Evolutionary conservation across 495 filamentous ascomycete species (phyloP), one percentile per base, ranked within the genome.

Genomic region (Trypethelium eluteriae): DNA sequence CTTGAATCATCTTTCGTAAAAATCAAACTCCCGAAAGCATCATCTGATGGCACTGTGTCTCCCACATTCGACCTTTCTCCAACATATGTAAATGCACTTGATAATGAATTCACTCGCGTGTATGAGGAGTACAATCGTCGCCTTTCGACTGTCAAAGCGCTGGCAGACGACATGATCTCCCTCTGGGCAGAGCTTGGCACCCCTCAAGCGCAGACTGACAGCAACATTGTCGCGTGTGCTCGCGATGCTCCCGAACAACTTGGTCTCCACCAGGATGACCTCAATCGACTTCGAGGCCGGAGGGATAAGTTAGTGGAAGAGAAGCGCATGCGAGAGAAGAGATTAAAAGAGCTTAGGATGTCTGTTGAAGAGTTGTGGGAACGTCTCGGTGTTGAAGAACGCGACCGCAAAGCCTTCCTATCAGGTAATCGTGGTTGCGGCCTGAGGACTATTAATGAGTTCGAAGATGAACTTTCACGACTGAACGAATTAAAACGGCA

Each of bases 121-220:
- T 96, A 96, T 73, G 90, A 97, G 75, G 95, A 97, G 75, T 99
- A 97, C 72, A 89, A 85, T 46, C 88, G 87, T 46, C 89, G 94
- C 46, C 78, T 95, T 35, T 81, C 82, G 2, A 85, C 82, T 3
- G 92, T 97, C n/a, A 84, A 89, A 74, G 76, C 84, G 10, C 76
- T 91, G 0, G 84, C 85, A 2, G 90, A 95, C 68, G 87, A 96
- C 61, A 92, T 96, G 63, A 92, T 99, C 73, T 89, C 89, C 71
- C 82, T 98, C 2, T 99, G 94, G 92, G 91, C 91, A 0, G 94
- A 99, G 73, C 83, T 99, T 25, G 94, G 95, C 35, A 93, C 88
- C 9, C 91, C 94, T 2, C 91, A 93, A 74, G 90, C 88, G 16
- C 93, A 98, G 73, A 93, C 91, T n/a, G 94, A 98, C 72, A 82